Evolutionary conservation across 1,284 basidiomycete species (phyloP).

Genomic region (Cryptococcus floricola): DNA sequence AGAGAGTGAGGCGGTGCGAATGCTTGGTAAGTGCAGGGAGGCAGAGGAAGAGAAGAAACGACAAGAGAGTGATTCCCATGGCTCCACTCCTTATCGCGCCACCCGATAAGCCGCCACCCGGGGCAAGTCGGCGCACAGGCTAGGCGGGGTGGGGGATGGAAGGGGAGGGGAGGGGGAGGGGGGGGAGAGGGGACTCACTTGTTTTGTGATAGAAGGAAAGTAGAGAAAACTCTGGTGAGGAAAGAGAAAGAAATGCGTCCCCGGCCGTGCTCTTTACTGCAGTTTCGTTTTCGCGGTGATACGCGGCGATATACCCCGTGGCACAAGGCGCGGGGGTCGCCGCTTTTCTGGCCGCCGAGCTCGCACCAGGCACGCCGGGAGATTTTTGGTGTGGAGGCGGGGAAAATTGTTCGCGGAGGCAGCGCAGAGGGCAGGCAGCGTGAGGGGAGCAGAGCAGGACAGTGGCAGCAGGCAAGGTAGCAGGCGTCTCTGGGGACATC

Average conservation of each 20-base stretch:
- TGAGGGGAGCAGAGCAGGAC: no score
- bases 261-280: background rate
- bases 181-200: background rate
- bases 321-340: no score
- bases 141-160: background rate
- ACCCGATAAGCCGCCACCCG: background rate
- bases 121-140: background rate
- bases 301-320: no score
- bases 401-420: no score
- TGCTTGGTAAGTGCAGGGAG: background rate
- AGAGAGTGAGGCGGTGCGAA: no score
- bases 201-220: conserved; percentile 2
- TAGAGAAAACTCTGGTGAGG: conserved; percentile 4
- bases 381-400: no score
- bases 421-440: no score
- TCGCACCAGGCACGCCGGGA: no score
- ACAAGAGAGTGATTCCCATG: background rate
- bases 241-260: conserved; percentile 10
- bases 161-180: background rate
- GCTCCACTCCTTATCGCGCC: background rate
- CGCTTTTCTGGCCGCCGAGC: no score
- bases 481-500: no score
- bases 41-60: background rate
- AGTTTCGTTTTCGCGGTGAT: background rate
- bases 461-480: no score